phyloP scores from a whole-genome alignment of 1,139 yeast genomes.

The Keqinozyma sinolaborantium region DNA sequence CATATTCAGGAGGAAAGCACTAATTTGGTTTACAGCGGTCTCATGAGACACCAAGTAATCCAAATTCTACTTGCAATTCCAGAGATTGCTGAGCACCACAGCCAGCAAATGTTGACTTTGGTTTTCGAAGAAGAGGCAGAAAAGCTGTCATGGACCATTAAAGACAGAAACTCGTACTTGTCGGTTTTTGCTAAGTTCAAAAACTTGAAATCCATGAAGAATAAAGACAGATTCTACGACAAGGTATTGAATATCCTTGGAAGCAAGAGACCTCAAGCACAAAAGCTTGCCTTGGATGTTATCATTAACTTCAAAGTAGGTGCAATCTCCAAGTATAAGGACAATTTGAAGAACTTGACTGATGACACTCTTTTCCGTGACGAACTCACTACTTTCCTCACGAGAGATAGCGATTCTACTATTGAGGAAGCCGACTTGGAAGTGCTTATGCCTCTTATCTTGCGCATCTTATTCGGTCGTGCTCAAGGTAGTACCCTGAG shows the following conservation, averaged over 20 bases:
- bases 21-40: conserved; percentile 27
- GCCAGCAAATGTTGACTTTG: conserved; percentile 53
- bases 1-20: conserved; percentile 31
- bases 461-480: conserved; percentile 83
- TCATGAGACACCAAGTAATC: conserved; percentile 46
- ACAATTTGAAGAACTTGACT: conserved; percentile 67
- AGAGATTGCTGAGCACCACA: conserved; percentile 61
- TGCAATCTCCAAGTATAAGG: conserved; percentile 62
- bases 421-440: conserved; percentile 61
- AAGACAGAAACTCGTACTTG: conserved; percentile 61
- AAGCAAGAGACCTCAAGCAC: conserved; percentile 60
- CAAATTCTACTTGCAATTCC: conserved; percentile 55
- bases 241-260: conserved; percentile 58
- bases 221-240: conserved; percentile 50
- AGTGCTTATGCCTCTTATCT: conserved; percentile 63
- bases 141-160: conserved; percentile 46
- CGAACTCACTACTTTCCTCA: conserved; percentile 66
- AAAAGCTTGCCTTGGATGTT: conserved; percentile 69
- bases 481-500: conserved; percentile 60
- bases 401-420: conserved; percentile 44
- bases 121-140: conserved; percentile 25
- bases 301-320: conserved; percentile 64
- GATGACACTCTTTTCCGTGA: conserved; percentile 86
- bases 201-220: conserved; percentile 52
- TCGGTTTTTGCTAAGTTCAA: conserved; percentile 64